Percentiles rank a stretch among this genome's conserved stretches.
These are phyloP conservation scores for Calonectria henricotiae DNA, from an alignment of 2,329 filamentous ascomycete species.

Conservation along the genomic window DNA sequence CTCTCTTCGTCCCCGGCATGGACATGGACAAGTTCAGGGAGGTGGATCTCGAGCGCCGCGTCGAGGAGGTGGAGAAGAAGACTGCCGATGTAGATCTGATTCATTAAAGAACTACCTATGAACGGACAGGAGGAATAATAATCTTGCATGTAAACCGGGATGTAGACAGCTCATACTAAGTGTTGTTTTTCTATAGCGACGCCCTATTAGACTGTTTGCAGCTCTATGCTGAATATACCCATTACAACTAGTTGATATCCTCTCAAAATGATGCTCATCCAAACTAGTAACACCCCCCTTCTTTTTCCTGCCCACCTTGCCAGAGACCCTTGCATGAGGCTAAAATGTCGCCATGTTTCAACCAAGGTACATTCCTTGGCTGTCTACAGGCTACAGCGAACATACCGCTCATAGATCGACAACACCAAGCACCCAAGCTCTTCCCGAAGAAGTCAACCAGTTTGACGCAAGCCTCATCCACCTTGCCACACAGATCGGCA, in stretches of 20 bases:
- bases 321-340: not conserved
- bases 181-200: not conserved
- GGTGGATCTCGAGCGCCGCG: conserved; percentile 72
- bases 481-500: conserved; percentile 41
- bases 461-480: conserved; percentile 39
- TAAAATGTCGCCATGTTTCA: too few relatives aligned
- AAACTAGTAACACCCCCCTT: not conserved
- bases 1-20: conserved; percentile 74
- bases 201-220: not conserved
- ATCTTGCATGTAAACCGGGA: not conserved
- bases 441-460: conserved; percentile 39
- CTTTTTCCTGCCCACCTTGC: not conserved
- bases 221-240: conserved; percentile 8
- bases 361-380: not conserved
- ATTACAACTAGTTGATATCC: not conserved
- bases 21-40: conserved; percentile 63
- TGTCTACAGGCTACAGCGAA: not conserved
- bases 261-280: not conserved
- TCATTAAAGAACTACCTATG: not conserved
- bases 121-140: not conserved
- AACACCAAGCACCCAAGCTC: not conserved
- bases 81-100: conserved; percentile 28
- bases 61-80: conserved; percentile 73
- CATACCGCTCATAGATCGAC: not conserved
- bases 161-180: not conserved